Conservation (phyloP, 306 rosid species). For the Heteromeles arbutifolia region DNA sequence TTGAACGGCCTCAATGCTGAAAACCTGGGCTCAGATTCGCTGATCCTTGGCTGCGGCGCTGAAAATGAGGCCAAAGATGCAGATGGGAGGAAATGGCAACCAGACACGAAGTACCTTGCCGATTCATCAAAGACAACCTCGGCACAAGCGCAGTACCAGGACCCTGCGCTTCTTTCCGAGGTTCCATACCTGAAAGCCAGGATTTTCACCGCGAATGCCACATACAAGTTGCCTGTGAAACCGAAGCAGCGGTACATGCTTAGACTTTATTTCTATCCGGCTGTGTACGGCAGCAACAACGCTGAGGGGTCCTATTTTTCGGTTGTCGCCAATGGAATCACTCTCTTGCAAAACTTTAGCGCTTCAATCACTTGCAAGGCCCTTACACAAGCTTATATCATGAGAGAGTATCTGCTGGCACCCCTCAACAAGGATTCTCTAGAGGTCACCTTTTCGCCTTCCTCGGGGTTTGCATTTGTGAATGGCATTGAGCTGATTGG, state of each 20-base stretch:
- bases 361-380: constrained; percentile 35
- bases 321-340: constrained; percentile 25
- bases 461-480: constrained; percentile 33
- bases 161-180: constrained; percentile 34
- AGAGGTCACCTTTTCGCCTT: constrained; percentile 30
- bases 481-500: constrained; percentile 38
- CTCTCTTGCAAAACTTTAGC: constrained; percentile 37
- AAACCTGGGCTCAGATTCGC: not conserved
- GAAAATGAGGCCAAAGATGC: constrained; percentile 21
- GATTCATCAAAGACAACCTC: constrained; percentile 10
- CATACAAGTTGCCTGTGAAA: constrained; percentile 30
- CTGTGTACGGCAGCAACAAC: constrained; percentile 32
- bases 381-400: constrained; percentile 35
- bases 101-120: constrained; percentile 24
- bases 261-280: constrained; percentile 44
- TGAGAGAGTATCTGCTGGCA: constrained; percentile 30
- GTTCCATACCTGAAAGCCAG: constrained; percentile 43
- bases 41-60: constrained; percentile 34
- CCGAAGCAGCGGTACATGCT: constrained; percentile 27
- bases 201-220: constrained; percentile 30
- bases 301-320: constrained; percentile 27
- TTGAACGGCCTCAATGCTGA: not conserved
- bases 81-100: constrained; percentile 33
- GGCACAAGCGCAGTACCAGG: constrained; percentile 30
- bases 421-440: constrained; percentile 11